Evolutionary conservation across 371 early-diverging fungal species (phyloP), one percentile per base, ranked within the genome.

Genomic region (Mortierella sp.): DNA sequence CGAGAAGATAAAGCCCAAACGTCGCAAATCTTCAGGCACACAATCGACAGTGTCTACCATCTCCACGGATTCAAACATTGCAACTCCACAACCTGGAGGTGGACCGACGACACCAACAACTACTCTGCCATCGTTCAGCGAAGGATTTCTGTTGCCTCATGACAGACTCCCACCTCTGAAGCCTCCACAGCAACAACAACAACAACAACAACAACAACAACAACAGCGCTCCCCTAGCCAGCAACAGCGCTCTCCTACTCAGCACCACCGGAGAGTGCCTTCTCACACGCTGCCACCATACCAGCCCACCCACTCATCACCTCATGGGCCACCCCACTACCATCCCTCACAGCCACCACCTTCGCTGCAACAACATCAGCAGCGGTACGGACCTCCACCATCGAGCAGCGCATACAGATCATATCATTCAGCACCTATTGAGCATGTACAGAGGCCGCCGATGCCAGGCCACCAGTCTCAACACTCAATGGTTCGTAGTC

Each of bases 91-190:
- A 56, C 4, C 3, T 9, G 15, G 9, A 28, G 58, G 59, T 12
- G 53, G 53, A 28, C 19, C 53, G 9, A 28, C 2, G 28, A 26
- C 37, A 17, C 23, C 72, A 6, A 26, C 61, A 22, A 66, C 73
- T 10, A 65, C 65, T 12, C 67, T 78, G 13, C 79, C 79, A 4
- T 78, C 79, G 3, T 78, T 78, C 56, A 72, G 70, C 22, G 79
- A 78, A 53, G 70, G 69, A 15, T 78, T 78, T 17, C 22, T 64
- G 31, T n/a, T 78, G 13, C 70, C 74, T 9, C 69, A 65, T 1
- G 62, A 77, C 23, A 64, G 60, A 10, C 59, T 34, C 37, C 23
- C 60, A 26, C 32, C 60, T 23, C 23, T 53, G 15, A 56, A 60
- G 40, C 63, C 47, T 45, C 51, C 57, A 0, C 61, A n/a, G 22